phyloP scores from a whole-genome alignment of 371 early-diverging fungal genomes.

The Mortierella sp. region DNA sequence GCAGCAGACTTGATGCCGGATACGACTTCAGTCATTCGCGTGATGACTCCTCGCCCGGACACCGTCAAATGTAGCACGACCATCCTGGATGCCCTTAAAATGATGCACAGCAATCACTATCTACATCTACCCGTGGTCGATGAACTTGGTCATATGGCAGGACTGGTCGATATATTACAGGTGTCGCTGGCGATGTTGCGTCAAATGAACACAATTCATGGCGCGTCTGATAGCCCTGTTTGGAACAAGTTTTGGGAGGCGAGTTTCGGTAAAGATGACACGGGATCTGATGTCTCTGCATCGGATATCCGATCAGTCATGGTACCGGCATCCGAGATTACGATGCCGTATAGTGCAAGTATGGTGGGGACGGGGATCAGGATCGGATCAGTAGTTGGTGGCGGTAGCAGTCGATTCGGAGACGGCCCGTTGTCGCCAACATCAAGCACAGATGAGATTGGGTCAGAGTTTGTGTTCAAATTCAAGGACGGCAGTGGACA shows the following conservation, averaged over 20 bases:
- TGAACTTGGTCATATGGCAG: conserved; percentile 72
- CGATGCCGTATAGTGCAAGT: conserved; percentile 20
- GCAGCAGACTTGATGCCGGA: conserved; percentile 90
- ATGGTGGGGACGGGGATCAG: conserved; percentile 24
- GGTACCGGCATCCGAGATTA: conserved; percentile 46
- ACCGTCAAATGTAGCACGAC: conserved; percentile 79
- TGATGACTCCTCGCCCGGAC: conserved; percentile 97
- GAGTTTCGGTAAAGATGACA: conserved; percentile 57
- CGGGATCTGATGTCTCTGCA: conserved; percentile 65
- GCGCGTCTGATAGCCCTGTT: conserved; percentile 58
- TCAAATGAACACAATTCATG: conserved; percentile 65
- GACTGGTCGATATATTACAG: conserved; percentile 91
- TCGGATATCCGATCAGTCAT: conserved; percentile 34
- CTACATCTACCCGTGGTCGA: conserved; percentile 92
- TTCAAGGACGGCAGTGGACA: conserved; percentile 77
- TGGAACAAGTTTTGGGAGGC: conserved; percentile 71
- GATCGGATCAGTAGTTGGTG: conserved; percentile 23
- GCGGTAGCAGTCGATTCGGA: not conserved
- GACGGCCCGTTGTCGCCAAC: not conserved
- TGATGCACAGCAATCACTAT: conserved; percentile 88
- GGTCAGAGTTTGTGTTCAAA: conserved; percentile 82
- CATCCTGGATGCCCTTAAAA: conserved; percentile 89
- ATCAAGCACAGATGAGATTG: conserved; percentile 43
- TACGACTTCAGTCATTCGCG: conserved; percentile 88
- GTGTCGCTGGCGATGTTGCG: conserved; percentile 82